These are phyloP conservation scores for Metschnikowia santaceciliae DNA, from an alignment of 805 yeast genomes.

Conservation along the genomic window DNA sequence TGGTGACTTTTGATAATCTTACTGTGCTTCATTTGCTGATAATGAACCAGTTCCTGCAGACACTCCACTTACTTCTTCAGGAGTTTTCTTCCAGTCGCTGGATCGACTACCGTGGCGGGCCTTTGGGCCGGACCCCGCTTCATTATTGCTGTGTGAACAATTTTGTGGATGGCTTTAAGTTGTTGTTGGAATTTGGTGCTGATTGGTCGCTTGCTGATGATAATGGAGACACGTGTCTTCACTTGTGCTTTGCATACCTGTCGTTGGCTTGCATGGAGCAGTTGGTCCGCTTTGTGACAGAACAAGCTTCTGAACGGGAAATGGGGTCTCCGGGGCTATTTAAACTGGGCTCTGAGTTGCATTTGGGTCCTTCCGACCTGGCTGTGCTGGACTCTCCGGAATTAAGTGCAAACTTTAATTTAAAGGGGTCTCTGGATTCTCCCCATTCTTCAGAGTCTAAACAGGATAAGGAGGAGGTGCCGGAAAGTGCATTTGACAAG, in stretches of 20 bases:
- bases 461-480: too few species aligned
- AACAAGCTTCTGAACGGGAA: not conserved
- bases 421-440: too few species aligned
- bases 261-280: constrained; percentile 46
- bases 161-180: constrained; percentile 56
- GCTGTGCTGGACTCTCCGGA: too few species aligned
- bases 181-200: constrained; percentile 72
- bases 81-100: constrained; percentile 38
- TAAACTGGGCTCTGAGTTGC: too few species aligned
- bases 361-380: too few species aligned
- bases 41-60: constrained; percentile 54
- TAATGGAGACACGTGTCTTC: constrained; percentile 37
- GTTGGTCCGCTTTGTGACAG: constrained; percentile 14
- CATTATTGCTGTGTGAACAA: constrained; percentile 64
- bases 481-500: not conserved
- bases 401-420: too few species aligned
- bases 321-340: too few species aligned
- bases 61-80: constrained; percentile 64
- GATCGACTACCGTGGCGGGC: constrained; percentile 54
- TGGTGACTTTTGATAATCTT: constrained; percentile 49
- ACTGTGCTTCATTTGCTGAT: constrained; percentile 74
- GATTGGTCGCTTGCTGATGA: constrained; percentile 27
- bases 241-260: constrained; percentile 56
- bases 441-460: too few species aligned
- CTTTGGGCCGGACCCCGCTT: constrained; percentile 53